Conservation (phyloP, 495 filamentous ascomycete genomes). For the Daldinia grandis region DNA sequence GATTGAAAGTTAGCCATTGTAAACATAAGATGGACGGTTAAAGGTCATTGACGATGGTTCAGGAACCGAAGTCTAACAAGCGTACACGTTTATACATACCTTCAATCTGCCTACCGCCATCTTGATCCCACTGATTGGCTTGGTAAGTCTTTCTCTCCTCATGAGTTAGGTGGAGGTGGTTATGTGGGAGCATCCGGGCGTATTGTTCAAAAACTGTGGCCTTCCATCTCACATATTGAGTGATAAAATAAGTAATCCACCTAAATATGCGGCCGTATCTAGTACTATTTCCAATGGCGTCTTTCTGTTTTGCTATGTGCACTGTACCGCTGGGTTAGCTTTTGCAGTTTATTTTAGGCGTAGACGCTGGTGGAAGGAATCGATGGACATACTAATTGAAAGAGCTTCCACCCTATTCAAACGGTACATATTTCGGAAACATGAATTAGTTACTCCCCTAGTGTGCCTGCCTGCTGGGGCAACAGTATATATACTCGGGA, state of each 20-base stretch:
- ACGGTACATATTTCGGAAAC: background rate
- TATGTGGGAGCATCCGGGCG: too few species aligned
- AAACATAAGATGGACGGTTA: background rate
- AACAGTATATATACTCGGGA: background rate
- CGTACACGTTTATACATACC: background rate
- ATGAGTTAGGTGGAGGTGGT: too few species aligned
- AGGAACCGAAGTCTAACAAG: background rate
- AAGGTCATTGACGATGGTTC: background rate
- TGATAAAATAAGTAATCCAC: slow-evolving; percentile 1
- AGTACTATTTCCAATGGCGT: background rate
- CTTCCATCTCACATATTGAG: background rate
- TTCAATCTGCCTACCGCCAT: background rate
- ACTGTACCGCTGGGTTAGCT: background rate
- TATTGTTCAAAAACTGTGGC: background rate
- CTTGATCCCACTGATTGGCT: background rate
- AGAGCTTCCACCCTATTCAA: background rate
- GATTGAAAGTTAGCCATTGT: background rate
- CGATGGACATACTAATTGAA: background rate
- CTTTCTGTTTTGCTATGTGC: background rate
- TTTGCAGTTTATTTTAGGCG: background rate
- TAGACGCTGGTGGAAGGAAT: background rate
- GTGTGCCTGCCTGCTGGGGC: background rate
- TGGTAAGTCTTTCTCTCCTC: too few species aligned
- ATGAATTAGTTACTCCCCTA: background rate
- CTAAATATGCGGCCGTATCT: background rate